Evolutionary conservation across 768 basidiomycete species (phyloP), one percentile per base, ranked within the genome.

Genomic region (Lactarius deliciosus): DNA sequence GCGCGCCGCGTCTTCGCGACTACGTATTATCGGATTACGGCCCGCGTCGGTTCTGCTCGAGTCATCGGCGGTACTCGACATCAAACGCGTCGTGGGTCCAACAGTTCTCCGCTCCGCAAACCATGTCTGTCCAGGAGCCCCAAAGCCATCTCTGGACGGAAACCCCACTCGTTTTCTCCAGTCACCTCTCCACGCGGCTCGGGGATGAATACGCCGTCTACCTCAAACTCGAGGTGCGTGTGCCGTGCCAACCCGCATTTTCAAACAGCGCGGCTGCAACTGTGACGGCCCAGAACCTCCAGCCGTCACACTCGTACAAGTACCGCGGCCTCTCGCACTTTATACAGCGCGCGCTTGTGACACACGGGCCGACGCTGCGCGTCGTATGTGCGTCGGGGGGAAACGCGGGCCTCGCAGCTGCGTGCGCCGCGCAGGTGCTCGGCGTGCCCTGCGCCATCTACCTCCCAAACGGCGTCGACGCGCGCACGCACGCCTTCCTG

Each of bases 351-450:
- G 83, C 82, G 22, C 80, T 81, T 61, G 77, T 80, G 64, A 76
- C 73, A 22, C 79, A 83, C 61, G 90, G 91, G 0, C 73, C 80
- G 15, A 72, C 74, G 34, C 78, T 86, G 6, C 91, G 90, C 74
- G 77, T 87, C 53, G 78, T 91, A 53, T 84, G 87, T 60, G 89
- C 91, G 0, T 92, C 91, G 0, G 83, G 87, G 5, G 91, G 91
- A n/a, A 92, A 92, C 72, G 91, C 89, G n/a, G 90, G 86, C 1
- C 77, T 91, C 16, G 91, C 89, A 15, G 83, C 84, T 0, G 90
- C 90, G 18, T 82, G 83, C 68, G 86, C 86, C 25, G 84, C 90
- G 10, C 78, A 81, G 34, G 76, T 72, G 22, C 79, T 91, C 28
- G 76, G 77, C 7, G 77, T 90, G 53, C 78, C 74, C 72, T 91